Conservation (phyloP, 306 rosid species). For the Begonia peltatifolia region DNA sequence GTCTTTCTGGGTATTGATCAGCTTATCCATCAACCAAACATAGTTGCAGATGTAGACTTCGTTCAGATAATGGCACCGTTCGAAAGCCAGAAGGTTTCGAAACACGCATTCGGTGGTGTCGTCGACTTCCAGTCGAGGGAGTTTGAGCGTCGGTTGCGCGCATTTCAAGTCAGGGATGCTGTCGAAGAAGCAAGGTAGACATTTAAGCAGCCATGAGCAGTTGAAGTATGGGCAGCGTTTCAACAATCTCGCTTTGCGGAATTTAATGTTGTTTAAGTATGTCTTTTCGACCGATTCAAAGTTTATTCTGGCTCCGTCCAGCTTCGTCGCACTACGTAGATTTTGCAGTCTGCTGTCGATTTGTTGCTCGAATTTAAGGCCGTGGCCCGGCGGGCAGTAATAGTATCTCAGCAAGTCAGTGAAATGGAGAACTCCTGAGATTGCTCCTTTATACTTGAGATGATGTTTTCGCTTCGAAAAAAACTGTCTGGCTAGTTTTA, state of each 20-base stretch:
- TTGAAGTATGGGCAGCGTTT: not conserved
- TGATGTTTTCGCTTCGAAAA: not conserved
- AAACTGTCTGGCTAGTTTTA: not conserved
- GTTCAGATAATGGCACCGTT: conserved; percentile 32
- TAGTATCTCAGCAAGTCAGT: conserved; percentile 30
- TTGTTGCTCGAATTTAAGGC: not conserved
- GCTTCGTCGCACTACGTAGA: not conserved
- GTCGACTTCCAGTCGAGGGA: conserved; percentile 19
- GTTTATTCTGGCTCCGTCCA: conserved; percentile 19
- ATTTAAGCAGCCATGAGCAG: conserved; percentile 8
- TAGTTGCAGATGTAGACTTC: conserved; percentile 31
- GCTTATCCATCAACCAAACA: conserved; percentile 23
- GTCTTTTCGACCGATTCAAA: conserved; percentile 11
- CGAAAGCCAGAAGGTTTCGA: conserved; percentile 40
- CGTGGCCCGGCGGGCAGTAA: conserved; percentile 12
- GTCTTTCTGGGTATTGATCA: conserved; percentile 29
- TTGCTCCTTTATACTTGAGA: not conserved
- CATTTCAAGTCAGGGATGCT: conserved; percentile 6
- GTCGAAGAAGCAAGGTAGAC: conserved; percentile 20
- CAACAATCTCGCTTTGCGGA: conserved; percentile 2
- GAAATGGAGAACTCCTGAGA: conserved; percentile 18
- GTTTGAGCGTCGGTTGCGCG: conserved; percentile 15
- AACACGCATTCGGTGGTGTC: conserved; percentile 29
- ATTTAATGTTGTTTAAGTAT: conserved; percentile 13
- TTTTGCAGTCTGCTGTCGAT: not conserved